phyloP scores from a whole-genome alignment of 2,329 filamentous ascomycete species.

The Volutella citrinella region DNA sequence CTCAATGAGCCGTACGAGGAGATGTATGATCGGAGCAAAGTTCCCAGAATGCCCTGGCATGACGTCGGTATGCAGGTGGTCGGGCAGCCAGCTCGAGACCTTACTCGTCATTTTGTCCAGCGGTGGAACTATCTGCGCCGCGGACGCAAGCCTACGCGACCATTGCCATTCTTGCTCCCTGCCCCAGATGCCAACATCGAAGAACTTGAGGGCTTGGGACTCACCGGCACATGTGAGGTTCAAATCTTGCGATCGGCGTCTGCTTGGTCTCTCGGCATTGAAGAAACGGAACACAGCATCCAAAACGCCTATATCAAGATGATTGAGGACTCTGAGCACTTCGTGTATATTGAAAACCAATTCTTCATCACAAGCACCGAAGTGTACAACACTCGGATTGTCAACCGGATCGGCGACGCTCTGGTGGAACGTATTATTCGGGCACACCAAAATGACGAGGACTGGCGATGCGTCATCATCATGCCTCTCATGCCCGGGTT shows the following conservation, averaged over 20 bases:
- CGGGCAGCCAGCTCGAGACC: constrained; percentile 88
- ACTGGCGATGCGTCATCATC: constrained; percentile 86
- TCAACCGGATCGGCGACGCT: constrained; percentile 92
- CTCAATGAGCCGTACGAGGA: constrained; percentile 95
- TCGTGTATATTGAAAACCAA: constrained; percentile 98
- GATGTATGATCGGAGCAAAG: constrained; percentile 90
- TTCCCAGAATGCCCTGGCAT: constrained; percentile 97
- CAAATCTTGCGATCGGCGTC: constrained; percentile 90
- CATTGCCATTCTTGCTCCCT: constrained; percentile 88
- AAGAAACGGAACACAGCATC: constrained; percentile 88
- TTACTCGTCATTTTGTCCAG: constrained; percentile 95
- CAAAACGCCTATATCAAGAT: constrained; percentile 93
- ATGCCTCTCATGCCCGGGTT: constrained; percentile 98
- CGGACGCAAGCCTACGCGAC: constrained; percentile 87
- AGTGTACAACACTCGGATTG: constrained; percentile 80
- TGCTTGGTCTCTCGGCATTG: constrained; percentile 88
- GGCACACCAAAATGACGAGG: constrained; percentile 77
- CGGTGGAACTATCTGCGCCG: constrained; percentile 96
- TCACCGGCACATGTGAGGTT: constrained; percentile 93
- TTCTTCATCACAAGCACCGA: constrained; percentile 96
- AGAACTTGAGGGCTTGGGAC: constrained; percentile 81
- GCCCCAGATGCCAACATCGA: constrained; percentile 86
- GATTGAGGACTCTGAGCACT: constrained; percentile 93
- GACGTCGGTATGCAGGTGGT: constrained; percentile 98
- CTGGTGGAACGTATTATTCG: constrained; percentile 87